phyloP scores from a whole-genome alignment of 2,329 filamentous ascomycete species.

The Fusarium sulawesiense region DNA sequence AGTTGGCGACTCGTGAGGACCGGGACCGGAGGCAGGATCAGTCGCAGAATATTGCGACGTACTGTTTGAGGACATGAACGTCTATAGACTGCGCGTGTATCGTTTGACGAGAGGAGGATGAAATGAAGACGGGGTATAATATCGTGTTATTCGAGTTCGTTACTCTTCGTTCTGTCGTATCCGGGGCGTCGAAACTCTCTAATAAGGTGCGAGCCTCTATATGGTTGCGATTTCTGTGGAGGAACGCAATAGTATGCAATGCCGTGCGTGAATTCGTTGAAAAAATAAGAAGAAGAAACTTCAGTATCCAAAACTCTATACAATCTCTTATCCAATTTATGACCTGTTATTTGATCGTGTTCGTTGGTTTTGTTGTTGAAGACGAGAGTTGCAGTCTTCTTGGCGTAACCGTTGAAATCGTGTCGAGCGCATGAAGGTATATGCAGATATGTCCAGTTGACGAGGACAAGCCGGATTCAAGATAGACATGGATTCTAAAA shows the following conservation, averaged over 20 bases:
- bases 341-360: conserved; percentile 1
- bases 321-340: not conserved
- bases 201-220: conserved; percentile 41
- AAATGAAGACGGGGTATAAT: conserved; percentile 4
- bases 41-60: conserved; percentile 25
- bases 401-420: conserved; percentile 36
- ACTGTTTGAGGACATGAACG: conserved; percentile 39
- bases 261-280: not conserved
- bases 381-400: conserved; percentile 25
- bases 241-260: conserved; percentile 2
- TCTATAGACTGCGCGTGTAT: conserved; percentile 15
- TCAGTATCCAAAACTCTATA: conserved; percentile 9
- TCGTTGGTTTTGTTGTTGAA: conserved; percentile 10
- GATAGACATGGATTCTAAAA: conserved; percentile 40
- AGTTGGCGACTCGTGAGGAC: conserved; percentile 8
- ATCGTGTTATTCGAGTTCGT: not conserved
- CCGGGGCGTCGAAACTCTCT: conserved; percentile 39
- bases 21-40: conserved; percentile 29
- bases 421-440: conserved; percentile 36
- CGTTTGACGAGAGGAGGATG: not conserved
- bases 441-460: conserved; percentile 27
- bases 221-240: not conserved
- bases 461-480: conserved; percentile 27
- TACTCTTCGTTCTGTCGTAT: conserved; percentile 9
- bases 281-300: not conserved